Evolutionary conservation across 2,329 filamentous ascomycete genomes (phyloP), one percentile per base, ranked within the genome.

Genomic region (Penicillium sp.): DNA sequence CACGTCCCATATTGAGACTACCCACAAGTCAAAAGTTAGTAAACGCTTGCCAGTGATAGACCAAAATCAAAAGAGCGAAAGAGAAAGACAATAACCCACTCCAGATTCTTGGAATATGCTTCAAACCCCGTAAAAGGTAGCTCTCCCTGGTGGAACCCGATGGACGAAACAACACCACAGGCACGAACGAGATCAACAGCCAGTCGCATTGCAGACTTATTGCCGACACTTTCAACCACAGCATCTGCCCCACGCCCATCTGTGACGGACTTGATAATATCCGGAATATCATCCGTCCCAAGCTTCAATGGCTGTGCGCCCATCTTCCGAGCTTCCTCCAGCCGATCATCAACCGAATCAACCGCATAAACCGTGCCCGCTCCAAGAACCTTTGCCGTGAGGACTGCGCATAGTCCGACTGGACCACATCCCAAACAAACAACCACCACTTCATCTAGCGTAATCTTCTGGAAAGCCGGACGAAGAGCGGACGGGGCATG

Each of bases 301-400:
- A 91, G 91, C 69, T 93, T 91, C 69, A 91, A 83, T 1, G 89
- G 86, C 70, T 91, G 89, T 1, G 89, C 91, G 1, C 91, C 91
- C 2, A 94, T 76, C 7, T 76, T 79, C 67, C 79, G 81, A 18
- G 91, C 91, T 40, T 89, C 77, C 45, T 87, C 84, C 43, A 95
- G 78, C 42, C 91, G 82, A 59, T 84, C 86, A 4, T 87, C 83
- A 5, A 94, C 83, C 16, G 86, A 85, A 72, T 94, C 90, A 46
- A 93, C 82, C 13, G 89, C 89, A 57, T 92, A 87, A 1, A 92
- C 75, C 61, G 88, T 80, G 67, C 84, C 87, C 0, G 89, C 89
- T 1, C 47, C 47, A 57, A 83, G 82, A 68, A 85, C 85, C 61
- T 86, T 77, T 5, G 88, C 87, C 47, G 88, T 86, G 48, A 91